phyloP scores from a whole-genome alignment of 139 green algal genomes.

The Coccomyxa sp. region DNA sequence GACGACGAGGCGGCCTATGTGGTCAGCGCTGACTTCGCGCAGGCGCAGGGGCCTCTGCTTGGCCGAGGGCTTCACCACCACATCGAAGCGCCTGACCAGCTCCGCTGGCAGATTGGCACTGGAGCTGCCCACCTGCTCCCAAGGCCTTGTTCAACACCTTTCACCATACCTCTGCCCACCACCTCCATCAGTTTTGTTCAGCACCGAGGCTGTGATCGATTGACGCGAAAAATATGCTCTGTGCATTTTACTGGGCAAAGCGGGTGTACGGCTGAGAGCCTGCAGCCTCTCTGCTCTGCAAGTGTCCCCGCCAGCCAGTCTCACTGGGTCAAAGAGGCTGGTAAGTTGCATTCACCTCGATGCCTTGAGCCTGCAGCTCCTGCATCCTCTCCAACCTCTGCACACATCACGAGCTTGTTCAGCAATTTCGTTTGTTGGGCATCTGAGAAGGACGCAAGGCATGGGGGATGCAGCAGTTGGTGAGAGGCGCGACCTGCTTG shows the following conservation, averaged over 20 bases:
- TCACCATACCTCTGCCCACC: too few species aligned
- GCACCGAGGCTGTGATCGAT: too few species aligned
- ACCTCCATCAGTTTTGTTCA: too few species aligned
- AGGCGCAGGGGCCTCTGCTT: conserved; percentile 49
- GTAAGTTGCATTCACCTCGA: background rate
- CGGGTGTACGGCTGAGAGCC: too few species aligned
- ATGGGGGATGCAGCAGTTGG: too few species aligned
- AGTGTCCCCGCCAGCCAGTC: background rate
- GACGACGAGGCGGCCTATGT: conserved; percentile 86
- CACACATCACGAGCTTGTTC: too few species aligned
- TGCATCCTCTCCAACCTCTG: conserved; percentile 16
- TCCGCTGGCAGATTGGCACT: conserved; percentile 56
- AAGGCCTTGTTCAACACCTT: too few species aligned
- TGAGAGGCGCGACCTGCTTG: conserved; percentile 58
- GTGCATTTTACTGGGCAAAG: too few species aligned
- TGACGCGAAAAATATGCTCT: too few species aligned
- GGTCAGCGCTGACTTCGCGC: conserved; percentile 59
- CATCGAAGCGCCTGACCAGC: conserved; percentile 84
- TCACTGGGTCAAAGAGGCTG: background rate
- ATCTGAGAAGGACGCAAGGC: too few species aligned
- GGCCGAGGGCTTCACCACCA: conserved; percentile 59
- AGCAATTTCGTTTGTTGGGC: background rate
- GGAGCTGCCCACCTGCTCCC: conserved; percentile 17
- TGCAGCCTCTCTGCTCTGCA: too few species aligned
- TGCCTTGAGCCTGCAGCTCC: background rate